Evolutionary conservation across 352 stramenopile species (phyloP).

Genomic region (Globisporangium splendens): DNA sequence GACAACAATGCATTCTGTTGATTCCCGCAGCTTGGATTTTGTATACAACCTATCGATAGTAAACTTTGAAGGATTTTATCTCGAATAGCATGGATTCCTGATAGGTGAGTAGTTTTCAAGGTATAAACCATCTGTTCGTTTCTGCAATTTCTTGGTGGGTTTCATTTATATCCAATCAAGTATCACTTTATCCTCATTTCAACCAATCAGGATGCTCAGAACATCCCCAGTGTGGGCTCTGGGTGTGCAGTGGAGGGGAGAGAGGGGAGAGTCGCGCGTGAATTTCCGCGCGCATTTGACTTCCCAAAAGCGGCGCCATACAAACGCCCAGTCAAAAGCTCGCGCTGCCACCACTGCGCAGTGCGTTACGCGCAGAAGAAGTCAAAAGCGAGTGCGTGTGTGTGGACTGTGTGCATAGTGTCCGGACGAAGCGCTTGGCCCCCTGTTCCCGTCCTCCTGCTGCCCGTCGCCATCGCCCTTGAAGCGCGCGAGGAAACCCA

Average conservation of each 20-base stretch:
- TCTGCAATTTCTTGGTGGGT: background rate
- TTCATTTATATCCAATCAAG: constrained; percentile 23
- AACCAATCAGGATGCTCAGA: constrained; percentile 18
- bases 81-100: no score
- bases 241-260: background rate
- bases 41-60: background rate
- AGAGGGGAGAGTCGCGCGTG: constrained; percentile 10
- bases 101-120: no score
- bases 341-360: background rate
- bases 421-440: no score
- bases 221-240: background rate
- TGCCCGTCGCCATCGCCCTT: no score
- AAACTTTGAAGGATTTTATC: no score
- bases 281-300: constrained; percentile 13
- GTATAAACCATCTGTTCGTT: no score
- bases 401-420: no score
- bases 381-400: no score
- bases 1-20: background rate
- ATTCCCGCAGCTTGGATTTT: background rate
- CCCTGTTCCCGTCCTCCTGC: no score
- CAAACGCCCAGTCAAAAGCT: background rate
- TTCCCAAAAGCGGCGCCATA: constrained; percentile 7
- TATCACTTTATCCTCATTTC: constrained; percentile 9
- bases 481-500: no score
- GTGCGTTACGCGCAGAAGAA: no score